These are phyloP conservation scores for Lactarius evosmus DNA, from an alignment of 768 basidiomycete genomes.

Conservation along the genomic window DNA sequence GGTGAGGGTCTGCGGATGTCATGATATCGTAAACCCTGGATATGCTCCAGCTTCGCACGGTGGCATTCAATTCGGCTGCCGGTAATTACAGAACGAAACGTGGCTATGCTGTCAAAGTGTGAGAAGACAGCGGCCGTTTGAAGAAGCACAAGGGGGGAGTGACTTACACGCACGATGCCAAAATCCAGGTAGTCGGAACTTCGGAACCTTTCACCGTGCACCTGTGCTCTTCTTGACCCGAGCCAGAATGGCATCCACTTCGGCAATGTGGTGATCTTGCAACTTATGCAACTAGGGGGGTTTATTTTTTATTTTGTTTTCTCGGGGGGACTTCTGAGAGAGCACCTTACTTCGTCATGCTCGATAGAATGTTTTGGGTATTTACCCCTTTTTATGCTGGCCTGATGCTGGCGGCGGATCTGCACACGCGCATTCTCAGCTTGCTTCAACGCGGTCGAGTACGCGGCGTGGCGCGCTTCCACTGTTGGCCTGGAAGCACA, in stretches of 20 bases:
- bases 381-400: conserved; percentile 64
- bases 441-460: conserved; percentile 53
- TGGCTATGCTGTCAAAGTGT: conserved; percentile 1
- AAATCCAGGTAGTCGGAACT: background rate
- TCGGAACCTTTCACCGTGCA: conserved; percentile 22
- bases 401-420: conserved; percentile 66
- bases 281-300: conserved; percentile 67
- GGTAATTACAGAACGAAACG: background rate
- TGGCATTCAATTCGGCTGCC: background rate
- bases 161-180: background rate
- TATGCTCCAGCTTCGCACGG: background rate
- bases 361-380: conserved; percentile 68
- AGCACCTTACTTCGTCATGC: conserved; percentile 57
- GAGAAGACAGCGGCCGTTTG: background rate
- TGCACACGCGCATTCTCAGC: conserved; percentile 76
- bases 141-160: background rate
- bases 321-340: background rate
- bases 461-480: conserved; percentile 59
- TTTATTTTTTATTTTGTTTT: background rate
- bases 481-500: conserved; percentile 60
- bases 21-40: background rate
- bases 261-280: conserved; percentile 54
- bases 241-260: conserved; percentile 64
- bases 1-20: background rate
- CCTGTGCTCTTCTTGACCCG: conserved; percentile 58